These are phyloP conservation scores for Ascosphaera apis DNA, from an alignment of 2,329 filamentous ascomycete genomes.

Conservation along the genomic window DNA sequence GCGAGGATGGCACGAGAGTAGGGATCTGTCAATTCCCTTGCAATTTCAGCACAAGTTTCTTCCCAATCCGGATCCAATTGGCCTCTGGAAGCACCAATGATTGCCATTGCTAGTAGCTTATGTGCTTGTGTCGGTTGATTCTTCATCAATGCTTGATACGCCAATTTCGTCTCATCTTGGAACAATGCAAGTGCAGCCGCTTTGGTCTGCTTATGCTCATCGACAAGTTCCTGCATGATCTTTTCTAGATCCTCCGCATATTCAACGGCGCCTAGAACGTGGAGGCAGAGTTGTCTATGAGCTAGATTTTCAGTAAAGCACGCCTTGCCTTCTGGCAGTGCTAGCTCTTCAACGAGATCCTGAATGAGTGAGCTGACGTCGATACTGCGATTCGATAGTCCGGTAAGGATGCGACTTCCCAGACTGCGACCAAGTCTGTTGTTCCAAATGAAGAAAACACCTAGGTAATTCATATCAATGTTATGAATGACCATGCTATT, in stretches of 20 bases:
- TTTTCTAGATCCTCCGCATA: constrained; percentile 26
- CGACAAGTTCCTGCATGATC: constrained; percentile 27
- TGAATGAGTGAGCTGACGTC: constrained; percentile 21
- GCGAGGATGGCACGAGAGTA: constrained; percentile 38
- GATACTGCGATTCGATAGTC: constrained; percentile 8
- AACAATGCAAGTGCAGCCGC: constrained; percentile 39
- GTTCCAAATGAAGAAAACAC: constrained; percentile 35
- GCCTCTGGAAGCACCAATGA: constrained; percentile 22
- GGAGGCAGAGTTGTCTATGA: constrained; percentile 36
- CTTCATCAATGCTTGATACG: constrained; percentile 30
- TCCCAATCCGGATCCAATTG: constrained; percentile 33
- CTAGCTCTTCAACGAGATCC: constrained; percentile 26
- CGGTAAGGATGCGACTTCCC: constrained; percentile 12
- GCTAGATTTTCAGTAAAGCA: constrained; percentile 28
- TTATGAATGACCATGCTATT: constrained; percentile 32
- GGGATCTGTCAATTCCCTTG: constrained; percentile 36
- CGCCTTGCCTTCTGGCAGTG: constrained; percentile 28
- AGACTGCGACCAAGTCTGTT: constrained; percentile 26
- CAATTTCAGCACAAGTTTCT: constrained; percentile 37
- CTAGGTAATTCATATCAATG: constrained; percentile 37
- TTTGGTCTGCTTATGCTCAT: constrained; percentile 33
- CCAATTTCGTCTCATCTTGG: constrained; percentile 34
- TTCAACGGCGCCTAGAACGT: constrained; percentile 35
- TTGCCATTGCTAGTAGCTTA: constrained; percentile 31
- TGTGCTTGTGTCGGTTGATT: constrained; percentile 31